Conservation (phyloP, 78 protist genomes). For the Emiliania huxleyi region DNA sequence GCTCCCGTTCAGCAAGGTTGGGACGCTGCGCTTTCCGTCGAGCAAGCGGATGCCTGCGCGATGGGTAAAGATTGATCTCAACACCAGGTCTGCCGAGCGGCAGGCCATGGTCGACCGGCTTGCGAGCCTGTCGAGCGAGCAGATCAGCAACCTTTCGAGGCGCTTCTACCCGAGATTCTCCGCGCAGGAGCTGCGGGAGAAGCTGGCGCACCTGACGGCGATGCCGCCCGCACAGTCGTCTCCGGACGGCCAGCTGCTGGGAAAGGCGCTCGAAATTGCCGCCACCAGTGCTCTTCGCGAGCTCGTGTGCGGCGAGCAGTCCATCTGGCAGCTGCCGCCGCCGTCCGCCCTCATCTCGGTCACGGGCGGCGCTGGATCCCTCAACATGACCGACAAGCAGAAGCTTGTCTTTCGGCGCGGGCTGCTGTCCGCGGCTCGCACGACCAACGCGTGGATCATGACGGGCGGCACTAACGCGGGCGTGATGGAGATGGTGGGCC, state of each 20-base stretch:
- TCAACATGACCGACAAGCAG: neutral
- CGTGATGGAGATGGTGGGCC: constrained; percentile 1
- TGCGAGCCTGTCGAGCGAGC: neutral
- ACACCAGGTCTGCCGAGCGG: neutral
- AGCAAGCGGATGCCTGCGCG: neutral
- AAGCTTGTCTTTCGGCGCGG: neutral
- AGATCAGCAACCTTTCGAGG: neutral
- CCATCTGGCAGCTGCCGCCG: neutral
- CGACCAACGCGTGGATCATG: neutral
- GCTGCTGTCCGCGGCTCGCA: neutral
- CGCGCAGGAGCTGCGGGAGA: neutral
- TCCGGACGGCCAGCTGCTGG: neutral
- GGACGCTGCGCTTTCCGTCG: neutral
- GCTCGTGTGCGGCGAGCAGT: neutral
- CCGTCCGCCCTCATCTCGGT: neutral
- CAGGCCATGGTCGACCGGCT: neutral
- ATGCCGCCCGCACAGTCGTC: neutral
- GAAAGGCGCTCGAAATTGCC: neutral
- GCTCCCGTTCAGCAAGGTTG: neutral
- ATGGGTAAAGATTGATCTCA: neutral
- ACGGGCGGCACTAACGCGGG: neutral
- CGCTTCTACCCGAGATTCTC: neutral
- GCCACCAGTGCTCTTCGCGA: neutral
- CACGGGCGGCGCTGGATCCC: neutral
- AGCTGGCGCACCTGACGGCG: neutral